Conservation (phyloP, 352 stramenopile genomes). For the Pythium aphanidermatum region DNA sequence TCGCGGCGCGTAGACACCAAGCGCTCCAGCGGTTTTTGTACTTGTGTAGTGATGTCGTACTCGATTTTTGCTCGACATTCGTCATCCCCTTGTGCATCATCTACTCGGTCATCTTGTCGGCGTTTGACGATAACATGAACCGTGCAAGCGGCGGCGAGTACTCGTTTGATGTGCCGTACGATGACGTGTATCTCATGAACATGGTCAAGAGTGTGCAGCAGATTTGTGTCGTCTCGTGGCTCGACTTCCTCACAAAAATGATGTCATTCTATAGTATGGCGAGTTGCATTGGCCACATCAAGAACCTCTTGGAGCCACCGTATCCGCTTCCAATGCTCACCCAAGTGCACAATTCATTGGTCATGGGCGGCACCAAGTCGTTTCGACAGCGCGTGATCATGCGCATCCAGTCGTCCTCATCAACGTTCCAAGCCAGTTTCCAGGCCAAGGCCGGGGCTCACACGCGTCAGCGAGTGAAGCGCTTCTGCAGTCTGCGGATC, state of each 20-base stretch:
- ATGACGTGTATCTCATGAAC: constrained; percentile 7
- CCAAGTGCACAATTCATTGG: too few relatives aligned
- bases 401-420: neutral
- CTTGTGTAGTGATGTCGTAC: constrained; percentile 6
- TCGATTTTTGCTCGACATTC: constrained; percentile 4
- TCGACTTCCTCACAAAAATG: constrained; percentile 12
- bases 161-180: constrained; percentile 11
- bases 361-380: too few relatives aligned
- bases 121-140: neutral
- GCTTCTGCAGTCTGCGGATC: neutral
- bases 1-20: neutral
- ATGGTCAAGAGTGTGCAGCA: constrained; percentile 10
- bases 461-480: neutral
- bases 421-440: neutral
- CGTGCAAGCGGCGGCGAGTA: constrained; percentile 1
- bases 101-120: neutral
- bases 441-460: neutral
- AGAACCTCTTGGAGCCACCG: neutral
- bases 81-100: constrained; percentile 11
- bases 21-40: constrained; percentile 5
- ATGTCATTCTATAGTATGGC: constrained; percentile 13
- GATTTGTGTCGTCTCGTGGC: constrained; percentile 7
- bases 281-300: constrained; percentile 3
- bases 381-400: neutral
- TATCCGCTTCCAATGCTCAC: neutral